Conservation (phyloP, 768 basidiomycete species). For the Mrakia blollopis region DNA sequence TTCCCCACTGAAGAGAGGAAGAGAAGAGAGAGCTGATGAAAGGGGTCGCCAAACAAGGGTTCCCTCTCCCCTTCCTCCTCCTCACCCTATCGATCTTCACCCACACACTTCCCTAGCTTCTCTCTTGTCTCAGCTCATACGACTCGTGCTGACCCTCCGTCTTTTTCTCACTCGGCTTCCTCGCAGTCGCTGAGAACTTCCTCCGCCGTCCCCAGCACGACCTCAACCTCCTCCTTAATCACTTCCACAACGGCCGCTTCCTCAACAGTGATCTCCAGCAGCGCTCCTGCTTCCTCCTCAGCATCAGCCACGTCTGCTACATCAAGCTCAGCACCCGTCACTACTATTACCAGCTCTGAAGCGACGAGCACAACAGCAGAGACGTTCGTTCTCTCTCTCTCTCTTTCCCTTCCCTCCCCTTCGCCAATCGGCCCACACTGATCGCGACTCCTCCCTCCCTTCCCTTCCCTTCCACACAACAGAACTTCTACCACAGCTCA, state of each 20-base stretch:
- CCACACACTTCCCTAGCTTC: not conserved
- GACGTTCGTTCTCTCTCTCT: not conserved
- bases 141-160: not conserved
- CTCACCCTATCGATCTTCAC: not conserved
- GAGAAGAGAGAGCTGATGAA: not conserved
- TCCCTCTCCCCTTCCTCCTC: not conserved
- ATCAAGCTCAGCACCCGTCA: not conserved
- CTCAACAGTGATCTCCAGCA: not conserved
- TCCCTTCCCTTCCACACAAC: not conserved
- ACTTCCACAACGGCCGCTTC: not conserved
- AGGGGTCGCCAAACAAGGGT: constrained; percentile 8
- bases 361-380: not conserved
- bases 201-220: not conserved
- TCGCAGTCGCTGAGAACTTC: not conserved
- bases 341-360: not conserved
- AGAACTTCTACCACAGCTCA: not conserved
- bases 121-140: not conserved
- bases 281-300: not conserved
- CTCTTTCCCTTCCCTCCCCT: not conserved
- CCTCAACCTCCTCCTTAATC: not conserved
- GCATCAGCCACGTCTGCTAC: not conserved
- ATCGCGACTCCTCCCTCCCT: not conserved
- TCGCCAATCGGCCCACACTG: not conserved
- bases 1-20: not conserved
- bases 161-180: not conserved